phyloP scores from a whole-genome alignment of 2,329 filamentous ascomycete genomes.

The Colletotrichum siamense region DNA sequence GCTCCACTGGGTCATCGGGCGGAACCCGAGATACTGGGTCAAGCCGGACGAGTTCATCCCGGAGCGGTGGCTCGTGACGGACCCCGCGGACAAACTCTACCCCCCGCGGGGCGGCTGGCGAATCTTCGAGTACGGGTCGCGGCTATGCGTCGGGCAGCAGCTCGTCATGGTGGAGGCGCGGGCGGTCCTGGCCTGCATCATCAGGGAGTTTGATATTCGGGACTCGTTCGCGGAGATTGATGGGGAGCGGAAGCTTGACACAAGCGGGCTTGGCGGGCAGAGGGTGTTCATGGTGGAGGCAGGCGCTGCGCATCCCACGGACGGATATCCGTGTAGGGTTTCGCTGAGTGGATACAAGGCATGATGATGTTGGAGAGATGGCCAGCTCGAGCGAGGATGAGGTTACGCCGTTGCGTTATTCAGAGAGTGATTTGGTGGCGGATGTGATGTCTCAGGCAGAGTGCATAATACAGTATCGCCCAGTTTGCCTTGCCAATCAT shows the following conservation, averaged over 20 bases:
- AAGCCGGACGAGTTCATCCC: constrained; percentile 51
- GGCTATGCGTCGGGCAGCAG: constrained; percentile 49
- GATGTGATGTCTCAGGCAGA: neutral
- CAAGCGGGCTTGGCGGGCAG: constrained; percentile 11
- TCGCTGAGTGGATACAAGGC: constrained; percentile 2
- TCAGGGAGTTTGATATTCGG: constrained; percentile 49
- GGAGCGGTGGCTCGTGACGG: constrained; percentile 47
- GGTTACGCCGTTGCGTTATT: neutral
- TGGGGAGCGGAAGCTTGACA: neutral
- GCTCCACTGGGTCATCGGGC: constrained; percentile 41
- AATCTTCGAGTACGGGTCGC: constrained; percentile 54
- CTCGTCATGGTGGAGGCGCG: constrained; percentile 54
- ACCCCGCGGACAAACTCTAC: constrained; percentile 10
- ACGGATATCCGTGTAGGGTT: constrained; percentile 15
- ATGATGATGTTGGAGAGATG: neutral
- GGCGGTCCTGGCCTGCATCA: constrained; percentile 49
- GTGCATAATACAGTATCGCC: neutral
- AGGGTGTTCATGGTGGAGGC: constrained; percentile 19
- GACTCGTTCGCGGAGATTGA: constrained; percentile 18
- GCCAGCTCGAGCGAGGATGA: neutral
- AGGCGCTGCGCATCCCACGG: constrained; percentile 18
- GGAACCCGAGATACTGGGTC: constrained; percentile 45
- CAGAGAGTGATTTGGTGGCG: neutral
- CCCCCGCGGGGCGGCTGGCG: constrained; percentile 48
- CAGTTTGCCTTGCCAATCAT: neutral